phyloP scores from a whole-genome alignment of 1,139 yeast genomes.

The Casaregolazyma lundiana region DNA sequence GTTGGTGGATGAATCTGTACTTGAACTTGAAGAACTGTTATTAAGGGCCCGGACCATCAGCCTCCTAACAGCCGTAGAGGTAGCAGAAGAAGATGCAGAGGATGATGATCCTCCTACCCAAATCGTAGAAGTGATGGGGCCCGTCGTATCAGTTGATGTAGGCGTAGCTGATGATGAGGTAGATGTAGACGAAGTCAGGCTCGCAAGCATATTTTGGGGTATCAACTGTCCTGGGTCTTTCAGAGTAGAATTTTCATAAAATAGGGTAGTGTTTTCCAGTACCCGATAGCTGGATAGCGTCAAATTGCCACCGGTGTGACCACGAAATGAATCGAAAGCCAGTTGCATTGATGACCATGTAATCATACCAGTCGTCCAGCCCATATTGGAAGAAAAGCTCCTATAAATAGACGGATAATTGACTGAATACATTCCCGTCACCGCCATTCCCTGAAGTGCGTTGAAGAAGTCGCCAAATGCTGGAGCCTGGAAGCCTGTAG shows the following conservation, averaged over 20 bases:
- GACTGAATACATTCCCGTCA: conserved; percentile 33
- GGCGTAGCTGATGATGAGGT: conserved; percentile 3
- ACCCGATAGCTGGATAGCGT: conserved; percentile 21
- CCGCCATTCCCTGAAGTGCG: conserved; percentile 30
- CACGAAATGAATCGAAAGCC: conserved; percentile 29
- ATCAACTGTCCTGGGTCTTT: conserved; percentile 7
- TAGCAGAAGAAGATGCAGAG: background rate
- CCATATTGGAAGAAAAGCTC: conserved; percentile 31
- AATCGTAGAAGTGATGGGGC: conserved; percentile 9
- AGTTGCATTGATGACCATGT: conserved; percentile 32
- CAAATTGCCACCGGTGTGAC: conserved; percentile 31
- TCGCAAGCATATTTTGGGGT: conserved; percentile 5
- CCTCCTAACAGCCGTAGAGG: conserved; percentile 3
- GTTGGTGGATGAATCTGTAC: conserved; percentile 3
- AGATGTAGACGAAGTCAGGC: background rate
- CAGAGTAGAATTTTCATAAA: conserved; percentile 19
- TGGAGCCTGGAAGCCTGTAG: conserved; percentile 27
- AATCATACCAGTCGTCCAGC: conserved; percentile 33
- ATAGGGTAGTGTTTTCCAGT: conserved; percentile 23
- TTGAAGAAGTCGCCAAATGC: conserved; percentile 25
- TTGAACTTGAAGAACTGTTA: no score
- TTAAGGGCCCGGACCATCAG: conserved; percentile 9
- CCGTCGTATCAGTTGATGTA: conserved; percentile 5
- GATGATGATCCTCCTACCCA: conserved; percentile 7
- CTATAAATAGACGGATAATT: conserved; percentile 32